Evolutionary conservation across 768 basidiomycete genomes (phyloP).

Genomic region (Tremella fuciformis): DNA sequence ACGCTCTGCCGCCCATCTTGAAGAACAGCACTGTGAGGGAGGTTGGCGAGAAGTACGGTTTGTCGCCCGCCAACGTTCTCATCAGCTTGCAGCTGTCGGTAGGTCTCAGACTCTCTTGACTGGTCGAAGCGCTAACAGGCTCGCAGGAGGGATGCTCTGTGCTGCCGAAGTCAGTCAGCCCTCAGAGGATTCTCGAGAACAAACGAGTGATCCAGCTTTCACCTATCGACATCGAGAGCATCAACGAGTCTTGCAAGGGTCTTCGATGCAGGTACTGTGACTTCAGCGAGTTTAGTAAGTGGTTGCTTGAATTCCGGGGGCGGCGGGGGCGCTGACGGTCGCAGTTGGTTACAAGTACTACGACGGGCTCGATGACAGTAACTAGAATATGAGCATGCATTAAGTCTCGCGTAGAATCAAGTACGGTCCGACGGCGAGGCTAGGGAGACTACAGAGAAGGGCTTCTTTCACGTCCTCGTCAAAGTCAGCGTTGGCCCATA

Average conservation of each 20-base stretch:
- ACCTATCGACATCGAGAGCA: constrained; percentile 7
- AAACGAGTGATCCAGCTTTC: constrained; percentile 34
- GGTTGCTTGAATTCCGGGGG: too few species aligned
- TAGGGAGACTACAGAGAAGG: too few species aligned
- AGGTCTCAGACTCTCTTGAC: too few species aligned
- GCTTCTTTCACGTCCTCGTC: too few species aligned
- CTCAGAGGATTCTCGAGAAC: constrained; percentile 68
- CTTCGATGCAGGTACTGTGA: constrained; percentile 13
- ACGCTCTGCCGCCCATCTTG: constrained; percentile 55
- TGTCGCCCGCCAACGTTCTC: constrained; percentile 62
- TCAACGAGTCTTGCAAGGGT: constrained; percentile 5
- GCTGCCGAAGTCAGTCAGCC: constrained; percentile 74
- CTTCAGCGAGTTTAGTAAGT: constrained; percentile 22
- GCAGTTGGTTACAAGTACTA: constrained; percentile 22
- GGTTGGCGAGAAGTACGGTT: constrained; percentile 62
- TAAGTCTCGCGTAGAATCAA: too few species aligned
- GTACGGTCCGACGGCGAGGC: too few species aligned
- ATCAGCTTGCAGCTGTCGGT: constrained; percentile 15
- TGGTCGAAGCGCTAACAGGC: constrained; percentile 40
- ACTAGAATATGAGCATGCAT: not conserved
- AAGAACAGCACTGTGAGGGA: constrained; percentile 62
- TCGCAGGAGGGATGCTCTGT: constrained; percentile 60
- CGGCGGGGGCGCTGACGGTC: not conserved
- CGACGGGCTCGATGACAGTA: constrained; percentile 16
- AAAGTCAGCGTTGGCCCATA: too few species aligned